phyloP scores from a whole-genome alignment of 257 asterid genomes.

The Lycium barbarum region DNA sequence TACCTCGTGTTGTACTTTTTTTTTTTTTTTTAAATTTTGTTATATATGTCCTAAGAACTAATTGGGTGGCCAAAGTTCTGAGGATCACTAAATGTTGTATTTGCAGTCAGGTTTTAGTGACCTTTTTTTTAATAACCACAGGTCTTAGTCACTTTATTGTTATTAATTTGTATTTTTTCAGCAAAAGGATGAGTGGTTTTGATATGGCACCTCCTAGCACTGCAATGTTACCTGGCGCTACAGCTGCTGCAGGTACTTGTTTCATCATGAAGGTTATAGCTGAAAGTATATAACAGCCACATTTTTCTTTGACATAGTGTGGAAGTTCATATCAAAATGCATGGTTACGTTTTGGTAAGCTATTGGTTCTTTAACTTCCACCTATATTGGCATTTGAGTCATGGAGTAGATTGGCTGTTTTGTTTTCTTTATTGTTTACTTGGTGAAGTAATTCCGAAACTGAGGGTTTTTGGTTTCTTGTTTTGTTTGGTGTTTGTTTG shows the following conservation, averaged over 20 bases:
- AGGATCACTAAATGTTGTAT: background rate
- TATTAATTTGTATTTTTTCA: slow-evolving; percentile 53
- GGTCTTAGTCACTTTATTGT: slow-evolving; percentile 32
- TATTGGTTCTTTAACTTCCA: slow-evolving; percentile 57
- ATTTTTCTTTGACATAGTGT: slow-evolving; percentile 70
- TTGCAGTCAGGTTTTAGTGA: slow-evolving; percentile 32
- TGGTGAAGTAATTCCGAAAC: slow-evolving; percentile 67
- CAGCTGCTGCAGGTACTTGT: slow-evolving; percentile 66
- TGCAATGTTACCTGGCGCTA: slow-evolving; percentile 67
- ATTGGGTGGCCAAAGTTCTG: background rate
- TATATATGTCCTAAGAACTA: background rate
- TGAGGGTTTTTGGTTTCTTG: slow-evolving; percentile 94
- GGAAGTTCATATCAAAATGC: slow-evolving; percentile 76
- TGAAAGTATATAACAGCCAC: slow-evolving; percentile 43
- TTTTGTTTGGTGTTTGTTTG: slow-evolving; percentile 99
- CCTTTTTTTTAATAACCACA: background rate
- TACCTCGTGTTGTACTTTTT: background rate
- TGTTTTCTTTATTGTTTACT: slow-evolving; percentile 60
- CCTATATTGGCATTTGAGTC: slow-evolving; percentile 46
- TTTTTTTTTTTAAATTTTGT: background rate
- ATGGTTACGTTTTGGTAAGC: slow-evolving; percentile 92
- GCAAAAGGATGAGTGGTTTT: slow-evolving; percentile 96
- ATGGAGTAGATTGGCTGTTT: slow-evolving; percentile 52
- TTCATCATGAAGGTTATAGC: slow-evolving; percentile 36
- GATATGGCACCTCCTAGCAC: slow-evolving; percentile 93